Evolutionary conservation across 208 protist genomes (phyloP).

Genomic region (Wallacemonas collosoma): DNA sequence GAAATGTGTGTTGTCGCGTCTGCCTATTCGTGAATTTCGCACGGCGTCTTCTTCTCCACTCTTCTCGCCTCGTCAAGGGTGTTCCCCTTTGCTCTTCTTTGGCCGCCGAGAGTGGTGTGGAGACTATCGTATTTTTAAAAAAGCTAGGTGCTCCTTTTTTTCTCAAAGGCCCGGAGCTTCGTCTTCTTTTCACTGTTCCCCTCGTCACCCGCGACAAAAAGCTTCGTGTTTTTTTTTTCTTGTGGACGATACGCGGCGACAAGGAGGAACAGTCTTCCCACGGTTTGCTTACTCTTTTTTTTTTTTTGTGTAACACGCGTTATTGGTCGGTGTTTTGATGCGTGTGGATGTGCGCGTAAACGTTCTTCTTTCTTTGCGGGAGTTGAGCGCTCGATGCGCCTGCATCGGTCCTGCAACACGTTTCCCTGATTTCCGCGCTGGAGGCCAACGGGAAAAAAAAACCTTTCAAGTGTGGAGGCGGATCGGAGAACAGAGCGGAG

Average conservation of each 20-base stretch:
- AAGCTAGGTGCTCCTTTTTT: too few relatives aligned
- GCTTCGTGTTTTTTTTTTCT: background rate
- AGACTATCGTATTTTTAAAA: too few relatives aligned
- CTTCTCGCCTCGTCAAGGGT: background rate
- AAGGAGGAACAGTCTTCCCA: too few relatives aligned
- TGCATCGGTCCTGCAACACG: too few relatives aligned
- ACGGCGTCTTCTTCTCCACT: slow-evolving; percentile 9
- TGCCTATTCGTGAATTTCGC: too few relatives aligned
- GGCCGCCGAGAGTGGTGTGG: background rate
- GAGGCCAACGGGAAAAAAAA: too few relatives aligned
- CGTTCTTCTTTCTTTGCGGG: background rate
- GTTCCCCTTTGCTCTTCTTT: background rate
- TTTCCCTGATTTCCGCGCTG: too few relatives aligned
- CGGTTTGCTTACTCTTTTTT: background rate
- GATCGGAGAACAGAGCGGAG: too few relatives aligned
- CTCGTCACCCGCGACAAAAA: background rate
- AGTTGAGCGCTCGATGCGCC: too few relatives aligned
- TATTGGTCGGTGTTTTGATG: slow-evolving; percentile 14
- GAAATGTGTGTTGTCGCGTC: too few relatives aligned
- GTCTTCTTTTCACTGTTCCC: background rate
- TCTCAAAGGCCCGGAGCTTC: too few relatives aligned
- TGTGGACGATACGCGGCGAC: background rate
- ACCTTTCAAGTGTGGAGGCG: too few relatives aligned
- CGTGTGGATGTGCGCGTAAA: background rate
- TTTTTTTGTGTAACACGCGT: background rate